These are phyloP conservation scores for Russula olivacea DNA, from an alignment of 768 basidiomycete genomes.

Conservation along the genomic window DNA sequence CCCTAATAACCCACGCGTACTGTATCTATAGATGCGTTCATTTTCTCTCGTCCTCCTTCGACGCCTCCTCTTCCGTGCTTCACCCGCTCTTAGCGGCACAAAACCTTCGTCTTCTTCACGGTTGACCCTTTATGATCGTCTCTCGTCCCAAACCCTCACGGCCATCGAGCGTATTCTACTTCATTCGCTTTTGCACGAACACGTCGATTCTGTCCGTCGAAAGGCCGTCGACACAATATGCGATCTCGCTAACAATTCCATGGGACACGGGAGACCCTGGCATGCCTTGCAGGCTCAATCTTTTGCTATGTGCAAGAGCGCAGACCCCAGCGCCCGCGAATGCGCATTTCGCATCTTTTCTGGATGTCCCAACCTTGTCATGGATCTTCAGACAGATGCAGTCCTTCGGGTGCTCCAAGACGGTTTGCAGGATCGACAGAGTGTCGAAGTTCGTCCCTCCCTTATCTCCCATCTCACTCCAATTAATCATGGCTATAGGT, in stretches of 20 bases:
- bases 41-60: conserved; percentile 79
- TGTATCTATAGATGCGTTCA: conserved; percentile 62
- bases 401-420: conserved; percentile 61
- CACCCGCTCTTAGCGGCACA: conserved; percentile 33
- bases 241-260: conserved; percentile 69
- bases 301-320: conserved; percentile 54
- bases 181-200: conserved; percentile 61
- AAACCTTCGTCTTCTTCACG: conserved; percentile 33
- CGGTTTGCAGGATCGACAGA: conserved; percentile 61
- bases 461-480: neutral
- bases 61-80: conserved; percentile 65
- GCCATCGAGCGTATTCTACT: conserved; percentile 69
- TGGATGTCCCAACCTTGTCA: conserved; percentile 66
- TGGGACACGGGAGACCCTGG: conserved; percentile 74
- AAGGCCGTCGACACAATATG: conserved; percentile 72
- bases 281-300: conserved; percentile 69
- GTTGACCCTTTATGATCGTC: conserved; percentile 72
- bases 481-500: conserved; percentile 41
- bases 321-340: conserved; percentile 31
- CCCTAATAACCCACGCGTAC: neutral
- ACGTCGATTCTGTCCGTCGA: conserved; percentile 49
- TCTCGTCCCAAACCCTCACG: conserved; percentile 57
- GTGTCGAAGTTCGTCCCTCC: conserved; percentile 48
- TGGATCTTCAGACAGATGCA: conserved; percentile 67
- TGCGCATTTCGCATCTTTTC: conserved; percentile 65